Evolutionary conservation across 306 rosid species (phyloP).

Genomic region (Ziziphus jujuba): DNA sequence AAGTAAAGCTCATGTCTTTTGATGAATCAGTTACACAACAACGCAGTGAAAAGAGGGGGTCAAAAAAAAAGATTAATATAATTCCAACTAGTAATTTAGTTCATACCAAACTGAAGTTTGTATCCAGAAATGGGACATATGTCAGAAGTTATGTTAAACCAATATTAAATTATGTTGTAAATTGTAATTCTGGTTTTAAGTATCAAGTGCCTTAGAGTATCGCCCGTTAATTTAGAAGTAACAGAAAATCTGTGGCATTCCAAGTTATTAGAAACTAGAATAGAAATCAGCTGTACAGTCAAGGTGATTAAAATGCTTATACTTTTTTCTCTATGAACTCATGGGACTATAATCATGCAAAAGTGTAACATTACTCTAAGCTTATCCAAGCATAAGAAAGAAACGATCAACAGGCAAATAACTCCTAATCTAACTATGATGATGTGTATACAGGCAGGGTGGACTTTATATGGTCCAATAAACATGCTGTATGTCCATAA

Average conservation of each 20-base stretch:
- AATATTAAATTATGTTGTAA: background rate
- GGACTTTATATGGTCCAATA: background rate
- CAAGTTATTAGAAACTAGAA: background rate
- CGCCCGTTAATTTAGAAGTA: background rate
- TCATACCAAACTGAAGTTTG: background rate
- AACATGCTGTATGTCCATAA: background rate
- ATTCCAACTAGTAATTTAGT: background rate
- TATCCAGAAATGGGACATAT: background rate
- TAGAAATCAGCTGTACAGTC: background rate
- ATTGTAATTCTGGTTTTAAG: background rate
- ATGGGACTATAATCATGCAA: background rate
- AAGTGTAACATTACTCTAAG: background rate
- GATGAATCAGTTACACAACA: background rate
- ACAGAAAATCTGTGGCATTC: background rate
- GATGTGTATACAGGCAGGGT: background rate
- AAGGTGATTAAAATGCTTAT: background rate
- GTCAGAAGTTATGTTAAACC: too few species aligned
- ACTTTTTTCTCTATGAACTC: background rate
- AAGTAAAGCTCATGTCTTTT: background rate
- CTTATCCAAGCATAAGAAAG: background rate
- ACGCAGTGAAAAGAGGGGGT: background rate
- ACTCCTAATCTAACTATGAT: background rate
- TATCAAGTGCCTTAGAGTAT: background rate
- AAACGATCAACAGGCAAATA: background rate
- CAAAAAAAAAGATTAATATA: background rate